phyloP scores from a whole-genome alignment of 1,284 basidiomycete genomes.

The Trichosporon coremiiforme region DNA sequence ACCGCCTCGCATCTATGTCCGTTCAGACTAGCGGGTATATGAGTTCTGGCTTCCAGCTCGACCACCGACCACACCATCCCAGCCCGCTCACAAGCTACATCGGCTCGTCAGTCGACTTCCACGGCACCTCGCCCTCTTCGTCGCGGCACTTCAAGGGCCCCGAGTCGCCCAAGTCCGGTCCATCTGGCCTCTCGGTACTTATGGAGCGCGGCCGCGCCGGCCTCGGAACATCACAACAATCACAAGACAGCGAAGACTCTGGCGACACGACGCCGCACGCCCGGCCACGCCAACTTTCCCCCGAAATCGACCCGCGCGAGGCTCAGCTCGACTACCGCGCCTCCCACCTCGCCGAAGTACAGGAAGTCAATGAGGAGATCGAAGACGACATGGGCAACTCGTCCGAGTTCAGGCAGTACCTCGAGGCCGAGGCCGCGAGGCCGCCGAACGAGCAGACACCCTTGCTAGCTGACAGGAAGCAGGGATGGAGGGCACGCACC shows the following conservation, averaged over 20 bases:
- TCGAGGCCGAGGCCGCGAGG: conserved; percentile 21
- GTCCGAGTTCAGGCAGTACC: conserved; percentile 28
- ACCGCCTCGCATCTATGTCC: conserved; percentile 52
- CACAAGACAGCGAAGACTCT: conserved; percentile 14
- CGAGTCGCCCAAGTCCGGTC: conserved; percentile 36
- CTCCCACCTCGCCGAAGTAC: conserved; percentile 22
- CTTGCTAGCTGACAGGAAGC: conserved; percentile 27
- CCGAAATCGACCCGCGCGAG: conserved; percentile 9
- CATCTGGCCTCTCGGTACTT: conserved; percentile 48
- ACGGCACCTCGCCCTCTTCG: conserved; percentile 14
- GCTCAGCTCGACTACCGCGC: conserved; percentile 8
- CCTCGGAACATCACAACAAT: conserved; percentile 3
- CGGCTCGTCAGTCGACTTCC: background rate
- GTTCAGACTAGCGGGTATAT: conserved; percentile 9
- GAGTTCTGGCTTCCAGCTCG: conserved; percentile 22
- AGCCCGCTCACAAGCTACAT: conserved; percentile 38
- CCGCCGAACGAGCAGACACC: conserved; percentile 27
- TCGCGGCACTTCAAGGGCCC: conserved; percentile 11
- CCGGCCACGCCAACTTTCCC: background rate
- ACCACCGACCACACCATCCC: conserved; percentile 39
- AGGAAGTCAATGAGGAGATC: conserved; percentile 27
- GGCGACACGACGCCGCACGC: conserved; percentile 29
- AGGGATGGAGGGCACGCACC: conserved; percentile 28
- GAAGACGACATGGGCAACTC: conserved; percentile 24
- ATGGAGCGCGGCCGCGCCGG: conserved; percentile 38